Percentiles rank a stretch among this genome's conserved stretches.
These are phyloP conservation scores for Myxozyma monticola DNA, from an alignment of 805 yeast genomes.

Conservation along the genomic window DNA sequence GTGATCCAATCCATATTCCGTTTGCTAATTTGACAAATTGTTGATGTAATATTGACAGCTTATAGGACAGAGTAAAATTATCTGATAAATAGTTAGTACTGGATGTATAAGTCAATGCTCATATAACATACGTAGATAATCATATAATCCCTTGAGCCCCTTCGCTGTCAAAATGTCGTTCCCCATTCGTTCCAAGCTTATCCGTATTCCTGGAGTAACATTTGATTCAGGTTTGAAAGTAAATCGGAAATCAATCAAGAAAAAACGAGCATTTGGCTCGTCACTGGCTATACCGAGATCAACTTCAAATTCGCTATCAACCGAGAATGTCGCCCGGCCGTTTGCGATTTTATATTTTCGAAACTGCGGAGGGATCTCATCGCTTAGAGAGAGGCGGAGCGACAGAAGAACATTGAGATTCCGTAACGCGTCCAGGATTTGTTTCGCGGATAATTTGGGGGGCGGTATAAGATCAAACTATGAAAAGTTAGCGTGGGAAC, in stretches of 20 bases:
- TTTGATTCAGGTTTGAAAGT: conserved; percentile 46
- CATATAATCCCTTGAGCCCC: conserved; percentile 56
- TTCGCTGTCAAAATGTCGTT: conserved; percentile 51
- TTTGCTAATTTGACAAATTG: conserved; percentile 55
- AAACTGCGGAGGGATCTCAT: conserved; percentile 61
- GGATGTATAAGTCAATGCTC: background rate
- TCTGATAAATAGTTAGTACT: conserved; percentile 1
- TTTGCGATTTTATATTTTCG: conserved; percentile 63
- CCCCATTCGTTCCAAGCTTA: conserved; percentile 54
- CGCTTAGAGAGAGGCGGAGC: conserved; percentile 67
- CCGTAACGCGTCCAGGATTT: conserved; percentile 59
- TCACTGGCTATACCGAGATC: conserved; percentile 76
- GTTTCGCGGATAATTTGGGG: conserved; percentile 52
- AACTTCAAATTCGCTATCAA: conserved; percentile 66
- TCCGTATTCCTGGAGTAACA: conserved; percentile 37
- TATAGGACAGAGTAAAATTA: conserved; percentile 29
- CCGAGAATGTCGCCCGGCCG: conserved; percentile 71
- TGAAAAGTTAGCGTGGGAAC: background rate
- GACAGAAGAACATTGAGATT: conserved; percentile 73
- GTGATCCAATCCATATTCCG: conserved; percentile 58
- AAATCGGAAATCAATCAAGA: conserved; percentile 73
- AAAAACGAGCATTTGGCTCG: conserved; percentile 62
- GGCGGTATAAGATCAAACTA: conserved; percentile 46
- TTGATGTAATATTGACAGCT: conserved; percentile 51
- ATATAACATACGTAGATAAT: conserved; percentile 37